Evolutionary conservation across 176 grass and related monocot species (phyloP).

Genomic region (Rhynchospora pubera): DNA sequence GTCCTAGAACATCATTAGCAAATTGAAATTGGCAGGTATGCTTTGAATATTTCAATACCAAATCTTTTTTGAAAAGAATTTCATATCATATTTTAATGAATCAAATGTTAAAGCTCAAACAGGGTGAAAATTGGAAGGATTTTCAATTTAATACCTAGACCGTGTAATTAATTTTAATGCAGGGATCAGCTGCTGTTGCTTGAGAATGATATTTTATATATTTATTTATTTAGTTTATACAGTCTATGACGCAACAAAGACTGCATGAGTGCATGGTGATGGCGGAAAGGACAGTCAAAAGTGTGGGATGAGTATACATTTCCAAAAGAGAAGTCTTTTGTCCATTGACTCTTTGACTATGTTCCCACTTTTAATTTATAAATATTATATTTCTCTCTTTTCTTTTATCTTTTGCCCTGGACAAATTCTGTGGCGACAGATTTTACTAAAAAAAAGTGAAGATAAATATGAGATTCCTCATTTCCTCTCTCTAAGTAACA

Average conservation of each 20-base stretch:
- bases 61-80: no score
- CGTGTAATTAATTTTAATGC: no score
- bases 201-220: background rate
- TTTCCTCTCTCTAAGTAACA: background rate
- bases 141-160: background rate
- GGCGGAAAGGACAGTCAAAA: background rate
- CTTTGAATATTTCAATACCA: no score
- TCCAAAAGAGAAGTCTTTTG: background rate
- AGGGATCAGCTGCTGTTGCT: background rate
- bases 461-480: background rate
- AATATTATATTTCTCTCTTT: background rate
- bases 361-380: background rate
- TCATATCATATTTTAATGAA: background rate
- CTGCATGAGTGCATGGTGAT: no score
- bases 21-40: background rate
- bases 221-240: background rate
- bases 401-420: background rate
- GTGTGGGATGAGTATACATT: background rate
- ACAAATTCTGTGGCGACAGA: background rate
- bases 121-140: background rate
- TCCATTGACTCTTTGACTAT: background rate
- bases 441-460: background rate
- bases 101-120: background rate
- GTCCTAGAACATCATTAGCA: background rate
- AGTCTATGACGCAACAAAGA: constrained; percentile 1